Percentiles rank a stretch among this genome's conserved stretches.
phyloP scores from a whole-genome alignment of 768 basidiomycete genomes.

The Rubroboletus pulcherrimus region DNA sequence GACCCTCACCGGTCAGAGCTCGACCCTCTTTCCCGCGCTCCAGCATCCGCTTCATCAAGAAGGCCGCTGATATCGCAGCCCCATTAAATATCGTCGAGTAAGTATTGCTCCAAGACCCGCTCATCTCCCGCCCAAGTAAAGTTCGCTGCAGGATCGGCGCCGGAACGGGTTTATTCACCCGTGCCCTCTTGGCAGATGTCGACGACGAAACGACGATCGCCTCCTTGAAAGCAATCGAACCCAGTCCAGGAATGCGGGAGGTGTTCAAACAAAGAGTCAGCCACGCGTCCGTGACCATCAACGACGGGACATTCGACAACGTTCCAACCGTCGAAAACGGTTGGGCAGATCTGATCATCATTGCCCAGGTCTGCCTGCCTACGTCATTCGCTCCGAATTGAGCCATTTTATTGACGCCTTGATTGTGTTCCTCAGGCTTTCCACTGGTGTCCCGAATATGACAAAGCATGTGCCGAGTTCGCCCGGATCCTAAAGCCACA shows the following conservation, averaged over 20 bases:
- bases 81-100: constrained; percentile 71
- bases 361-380: constrained; percentile 59
- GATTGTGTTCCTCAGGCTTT: constrained; percentile 56
- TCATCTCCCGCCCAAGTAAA: neutral
- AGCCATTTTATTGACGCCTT: constrained; percentile 3
- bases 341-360: constrained; percentile 75
- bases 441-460: constrained; percentile 89
- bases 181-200: constrained; percentile 66
- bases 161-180: constrained; percentile 88
- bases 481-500: constrained; percentile 72
- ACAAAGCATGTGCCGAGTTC: constrained; percentile 70
- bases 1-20: constrained; percentile 40
- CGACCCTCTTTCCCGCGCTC: constrained; percentile 78
- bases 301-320: constrained; percentile 68
- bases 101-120: constrained; percentile 16
- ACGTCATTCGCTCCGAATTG: neutral
- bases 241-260: constrained; percentile 81
- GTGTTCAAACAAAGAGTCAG: constrained; percentile 55
- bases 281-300: constrained; percentile 50
- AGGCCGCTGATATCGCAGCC: constrained; percentile 34
- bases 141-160: constrained; percentile 60
- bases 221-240: constrained; percentile 71
- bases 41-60: constrained; percentile 59
- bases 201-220: constrained; percentile 50
- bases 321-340: constrained; percentile 52